Percentiles rank a stretch among this genome's conserved stretches.
These are phyloP conservation scores for Platanthera zijinensis DNA, from an alignment of 106 monocot genomes.

Conservation along the genomic window DNA sequence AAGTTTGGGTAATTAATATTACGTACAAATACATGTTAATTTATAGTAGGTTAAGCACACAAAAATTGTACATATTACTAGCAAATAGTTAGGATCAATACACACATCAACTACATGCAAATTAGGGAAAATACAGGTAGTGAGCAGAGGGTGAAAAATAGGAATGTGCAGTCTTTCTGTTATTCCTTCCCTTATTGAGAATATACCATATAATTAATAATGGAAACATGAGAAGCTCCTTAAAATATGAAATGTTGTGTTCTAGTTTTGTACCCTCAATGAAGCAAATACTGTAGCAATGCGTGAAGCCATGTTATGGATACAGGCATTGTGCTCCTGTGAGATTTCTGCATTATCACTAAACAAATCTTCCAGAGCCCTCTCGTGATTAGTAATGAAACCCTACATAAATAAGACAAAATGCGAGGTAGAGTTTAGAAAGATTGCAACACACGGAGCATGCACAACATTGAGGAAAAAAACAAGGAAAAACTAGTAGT, in stretches of 20 bases:
- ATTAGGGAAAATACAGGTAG: too few relatives aligned
- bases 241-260: neutral
- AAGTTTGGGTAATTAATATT: too few relatives aligned
- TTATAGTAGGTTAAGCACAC: too few relatives aligned
- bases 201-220: too few relatives aligned
- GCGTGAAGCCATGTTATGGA: constrained; percentile 64
- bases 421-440: neutral
- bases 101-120: too few relatives aligned
- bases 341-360: constrained; percentile 68
- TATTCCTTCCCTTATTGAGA: too few relatives aligned
- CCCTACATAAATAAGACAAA: constrained; percentile 28
- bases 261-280: constrained; percentile 40
- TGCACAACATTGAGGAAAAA: neutral
- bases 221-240: too few relatives aligned
- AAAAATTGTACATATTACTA: too few relatives aligned
- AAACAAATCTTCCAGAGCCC: constrained; percentile 78
- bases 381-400: constrained; percentile 78
- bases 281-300: constrained; percentile 82
- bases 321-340: constrained; percentile 53
- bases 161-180: too few relatives aligned
- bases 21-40: too few relatives aligned
- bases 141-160: too few relatives aligned
- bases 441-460: neutral
- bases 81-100: too few relatives aligned
- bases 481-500: neutral